Base-by-base conservation (phyloP, 108 stramenopile species). In the Discostella stelligeroides region DNA sequence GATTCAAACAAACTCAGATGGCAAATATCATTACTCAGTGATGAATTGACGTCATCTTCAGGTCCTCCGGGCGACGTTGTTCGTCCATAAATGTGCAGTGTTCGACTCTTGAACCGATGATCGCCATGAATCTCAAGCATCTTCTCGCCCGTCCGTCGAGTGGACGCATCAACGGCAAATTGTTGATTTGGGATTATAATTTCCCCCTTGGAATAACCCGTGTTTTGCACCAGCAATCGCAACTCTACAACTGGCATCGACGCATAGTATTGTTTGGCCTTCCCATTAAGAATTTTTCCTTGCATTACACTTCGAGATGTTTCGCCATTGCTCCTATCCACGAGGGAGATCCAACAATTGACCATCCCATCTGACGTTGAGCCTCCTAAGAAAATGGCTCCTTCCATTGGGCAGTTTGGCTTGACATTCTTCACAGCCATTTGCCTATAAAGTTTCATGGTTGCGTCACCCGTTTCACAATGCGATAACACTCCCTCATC, bases 311-410 rank as follows among this genome's bases (percentile, higher is more conserved):
- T 89, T 30, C 92, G 77, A 13, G 87, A 75, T 15, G 92, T 90
- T 80, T 93, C 92, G n/a, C 89, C 89, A 47, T 93, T 93, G 63
- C 88, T 89, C 51, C 92, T 68, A 51, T 90, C 89, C 17, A 93
- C 80, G 48, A 93, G 49, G 30, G 85, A 86, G 17, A 81, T 84
- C 92, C 92, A 93, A 13, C 75, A 86, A 62, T 82, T 77, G n/a
- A 89, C 68, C 15, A 65, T 63, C 8, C 84, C 79, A 28, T 80
- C 82, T 25, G 90, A 75, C 17, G 65, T 81, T 8, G 82, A 73
- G 25, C 75, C 76, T 12, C 89, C 92, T 15, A 93, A 73, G 20
- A 81, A 58, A 4, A 75, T 50, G 15, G 80, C 45, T 11, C 76
- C 76, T 34, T 77, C 73, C 27, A 73, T 60, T 10, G 63, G 57